These are phyloP conservation scores for Brettanomyces naardenensis DNA, from an alignment of 805 yeast species.

Conservation along the genomic window DNA sequence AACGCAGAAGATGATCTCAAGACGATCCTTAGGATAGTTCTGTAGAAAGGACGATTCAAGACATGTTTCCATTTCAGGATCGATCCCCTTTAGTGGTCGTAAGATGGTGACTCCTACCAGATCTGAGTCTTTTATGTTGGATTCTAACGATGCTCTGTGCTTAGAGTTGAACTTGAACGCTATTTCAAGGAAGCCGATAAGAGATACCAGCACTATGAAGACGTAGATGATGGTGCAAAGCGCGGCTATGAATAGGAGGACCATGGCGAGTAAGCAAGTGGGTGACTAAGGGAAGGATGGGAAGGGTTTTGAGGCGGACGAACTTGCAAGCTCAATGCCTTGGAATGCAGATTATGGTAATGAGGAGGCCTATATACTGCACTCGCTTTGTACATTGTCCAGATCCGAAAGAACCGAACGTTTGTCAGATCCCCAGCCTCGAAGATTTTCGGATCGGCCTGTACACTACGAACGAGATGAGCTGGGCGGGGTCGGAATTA, in stretches of 20 bases:
- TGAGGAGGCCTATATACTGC: no score
- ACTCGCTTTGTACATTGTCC: no score
- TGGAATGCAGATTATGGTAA: no score
- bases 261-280: background rate
- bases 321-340: no score
- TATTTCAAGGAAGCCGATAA: conserved; percentile 24
- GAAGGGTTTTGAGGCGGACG: no score
- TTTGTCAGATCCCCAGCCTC: no score
- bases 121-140: conserved; percentile 24
- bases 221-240: conserved; percentile 19
- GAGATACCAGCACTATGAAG: conserved; percentile 20
- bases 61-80: conserved; percentile 64
- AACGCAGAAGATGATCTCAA: conserved; percentile 73
- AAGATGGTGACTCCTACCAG: conserved; percentile 68
- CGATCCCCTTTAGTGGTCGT: conserved; percentile 80
- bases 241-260: background rate
- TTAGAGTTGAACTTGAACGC: conserved; percentile 14
- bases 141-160: conserved; percentile 10
- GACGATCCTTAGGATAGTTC: conserved; percentile 47
- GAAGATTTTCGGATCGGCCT: no score
- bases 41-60: conserved; percentile 62
- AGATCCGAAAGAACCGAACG: no score
- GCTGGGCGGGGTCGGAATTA: no score
- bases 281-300: no score
- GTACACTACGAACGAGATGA: no score